Conservation (phyloP, 208 protist genomes). For the Sergeia podlipaevii region DNA sequence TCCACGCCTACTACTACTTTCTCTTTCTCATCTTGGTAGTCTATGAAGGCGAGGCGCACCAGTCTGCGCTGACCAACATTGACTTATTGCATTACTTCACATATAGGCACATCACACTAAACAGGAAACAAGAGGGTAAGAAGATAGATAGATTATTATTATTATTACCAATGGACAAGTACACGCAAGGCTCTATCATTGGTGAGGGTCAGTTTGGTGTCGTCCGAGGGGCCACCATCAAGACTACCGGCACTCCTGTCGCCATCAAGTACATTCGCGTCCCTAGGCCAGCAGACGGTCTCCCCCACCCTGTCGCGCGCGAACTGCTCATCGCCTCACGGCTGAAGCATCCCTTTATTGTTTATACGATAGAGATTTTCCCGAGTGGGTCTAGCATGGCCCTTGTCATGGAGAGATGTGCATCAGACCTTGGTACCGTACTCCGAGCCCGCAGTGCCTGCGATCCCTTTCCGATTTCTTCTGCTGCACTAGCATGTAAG, state of each 20-base stretch:
- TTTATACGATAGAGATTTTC: constrained; percentile 64
- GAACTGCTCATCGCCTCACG: constrained; percentile 55
- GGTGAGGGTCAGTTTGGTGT: constrained; percentile 78
- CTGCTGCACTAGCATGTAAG: constrained; percentile 26
- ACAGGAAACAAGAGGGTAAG: no score
- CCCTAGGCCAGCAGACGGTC: constrained; percentile 44
- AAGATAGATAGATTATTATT: no score
- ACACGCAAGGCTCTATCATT: constrained; percentile 46
- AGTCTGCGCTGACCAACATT: no score
- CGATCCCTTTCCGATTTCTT: constrained; percentile 17
- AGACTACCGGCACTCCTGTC: constrained; percentile 44
- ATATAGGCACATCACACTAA: no score
- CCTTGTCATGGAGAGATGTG: constrained; percentile 79
- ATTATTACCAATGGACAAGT: constrained; percentile 47
- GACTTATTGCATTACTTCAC: no score
- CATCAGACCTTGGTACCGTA: constrained; percentile 41
- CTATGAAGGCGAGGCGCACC: no score
- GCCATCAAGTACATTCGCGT: constrained; percentile 75
- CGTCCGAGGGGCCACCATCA: constrained; percentile 50
- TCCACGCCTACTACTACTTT: no score
- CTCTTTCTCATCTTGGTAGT: no score
- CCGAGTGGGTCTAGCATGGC: constrained; percentile 50
- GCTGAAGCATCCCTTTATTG: constrained; percentile 51
- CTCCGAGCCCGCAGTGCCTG: constrained; percentile 25
- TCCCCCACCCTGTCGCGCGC: constrained; percentile 77